Evolutionary conservation across 73 alveolate species (phyloP).

Genomic region (Breviolum minutum): DNA sequence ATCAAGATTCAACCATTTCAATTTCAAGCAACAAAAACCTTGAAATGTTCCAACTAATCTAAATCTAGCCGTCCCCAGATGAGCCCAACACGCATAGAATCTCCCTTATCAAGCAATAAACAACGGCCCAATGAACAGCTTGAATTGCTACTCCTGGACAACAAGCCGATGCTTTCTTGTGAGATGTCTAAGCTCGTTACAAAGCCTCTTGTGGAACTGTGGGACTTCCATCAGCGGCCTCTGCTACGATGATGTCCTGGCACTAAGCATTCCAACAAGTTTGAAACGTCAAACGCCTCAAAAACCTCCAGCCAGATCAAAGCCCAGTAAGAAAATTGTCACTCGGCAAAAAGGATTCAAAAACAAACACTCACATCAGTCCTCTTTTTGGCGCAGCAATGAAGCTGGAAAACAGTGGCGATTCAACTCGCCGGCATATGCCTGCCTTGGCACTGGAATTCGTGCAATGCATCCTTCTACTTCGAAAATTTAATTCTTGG

Average conservation of each 20-base stretch:
- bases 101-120: background rate
- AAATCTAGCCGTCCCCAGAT: too few species aligned
- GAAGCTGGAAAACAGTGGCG: constrained; percentile 91
- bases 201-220: constrained; percentile 67
- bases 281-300: too few species aligned
- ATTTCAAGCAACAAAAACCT: background rate
- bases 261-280: background rate
- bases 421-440: constrained; percentile 80
- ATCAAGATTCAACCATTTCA: too few species aligned
- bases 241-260: constrained; percentile 69
- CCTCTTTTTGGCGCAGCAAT: constrained; percentile 57
- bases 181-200: constrained; percentile 3
- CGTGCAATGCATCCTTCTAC: too few species aligned
- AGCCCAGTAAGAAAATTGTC: background rate
- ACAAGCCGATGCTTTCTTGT: background rate
- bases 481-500: too few species aligned
- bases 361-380: background rate
- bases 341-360: background rate
- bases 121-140: too few species aligned
- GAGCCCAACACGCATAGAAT: constrained; percentile 22
- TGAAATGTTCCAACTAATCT: too few species aligned
- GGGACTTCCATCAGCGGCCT: constrained; percentile 78
- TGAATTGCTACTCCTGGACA: too few species aligned
- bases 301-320: background rate
- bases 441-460: too few species aligned